phyloP scores from a whole-genome alignment of 1,284 basidiomycete species.

The Marasmius oreades region DNA sequence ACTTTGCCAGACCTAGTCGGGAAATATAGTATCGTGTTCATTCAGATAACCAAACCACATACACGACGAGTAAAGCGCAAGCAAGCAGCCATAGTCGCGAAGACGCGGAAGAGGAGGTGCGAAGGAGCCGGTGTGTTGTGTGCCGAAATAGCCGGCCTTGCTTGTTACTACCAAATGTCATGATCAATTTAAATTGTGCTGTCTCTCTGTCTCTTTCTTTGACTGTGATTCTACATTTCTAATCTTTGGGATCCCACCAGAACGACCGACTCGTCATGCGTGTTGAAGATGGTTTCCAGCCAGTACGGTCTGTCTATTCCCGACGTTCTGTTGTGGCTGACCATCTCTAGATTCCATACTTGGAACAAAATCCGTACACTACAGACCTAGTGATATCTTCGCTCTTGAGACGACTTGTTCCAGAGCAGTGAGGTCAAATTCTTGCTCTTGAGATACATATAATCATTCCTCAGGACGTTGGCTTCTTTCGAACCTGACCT shows the following conservation, averaged over 20 bases:
- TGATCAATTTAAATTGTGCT: too few relatives aligned
- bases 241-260: neutral
- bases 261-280: conserved; percentile 9
- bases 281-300: conserved; percentile 16
- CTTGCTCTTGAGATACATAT: neutral
- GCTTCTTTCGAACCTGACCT: conserved; percentile 51
- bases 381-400: conserved; percentile 56
- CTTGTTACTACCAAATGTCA: too few relatives aligned
- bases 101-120: neutral
- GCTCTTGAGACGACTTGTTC: conserved; percentile 53
- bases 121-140: neutral
- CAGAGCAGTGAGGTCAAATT: conserved; percentile 31
- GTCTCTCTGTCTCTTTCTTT: neutral
- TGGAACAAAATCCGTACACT: conserved; percentile 56
- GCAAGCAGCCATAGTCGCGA: conserved; percentile 30
- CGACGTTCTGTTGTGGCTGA: neutral
- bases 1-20: conserved; percentile 70
- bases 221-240: neutral
- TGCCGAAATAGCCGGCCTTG: too few relatives aligned
- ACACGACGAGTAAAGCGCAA: conserved; percentile 63
- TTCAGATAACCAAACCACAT: too few relatives aligned
- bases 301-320: conserved; percentile 2
- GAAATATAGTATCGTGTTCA: neutral
- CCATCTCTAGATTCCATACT: conserved; percentile 29
- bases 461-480: conserved; percentile 29